Conservation (phyloP, 257 asterid species). For the Solanum chmielewskii region DNA sequence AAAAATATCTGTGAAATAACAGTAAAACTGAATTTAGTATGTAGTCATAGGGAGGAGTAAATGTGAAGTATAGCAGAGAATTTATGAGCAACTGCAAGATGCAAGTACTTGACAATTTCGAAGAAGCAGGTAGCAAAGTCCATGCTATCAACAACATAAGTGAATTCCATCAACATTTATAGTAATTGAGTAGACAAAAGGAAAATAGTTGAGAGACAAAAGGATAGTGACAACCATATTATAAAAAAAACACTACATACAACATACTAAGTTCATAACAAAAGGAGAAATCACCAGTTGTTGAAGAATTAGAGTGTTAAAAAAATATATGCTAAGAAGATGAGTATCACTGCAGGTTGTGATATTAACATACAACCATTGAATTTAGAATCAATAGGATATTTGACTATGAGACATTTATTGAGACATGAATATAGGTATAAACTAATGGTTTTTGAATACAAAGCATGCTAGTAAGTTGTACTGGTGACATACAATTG, state of each 20-base stretch:
- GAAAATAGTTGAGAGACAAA: not conserved
- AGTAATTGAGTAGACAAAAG: not conserved
- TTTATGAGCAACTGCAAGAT: not conserved
- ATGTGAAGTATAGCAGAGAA: not conserved
- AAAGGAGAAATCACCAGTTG: not conserved
- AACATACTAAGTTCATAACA: not conserved
- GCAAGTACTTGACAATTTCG: not conserved
- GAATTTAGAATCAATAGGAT: not conserved
- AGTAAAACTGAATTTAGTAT: not conserved
- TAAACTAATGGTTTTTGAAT: no score
- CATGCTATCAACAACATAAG: not conserved
- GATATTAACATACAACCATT: not conserved
- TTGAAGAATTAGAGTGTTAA: not conserved
- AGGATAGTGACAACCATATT: not conserved
- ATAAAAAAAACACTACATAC: no score
- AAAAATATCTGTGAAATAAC: no score
- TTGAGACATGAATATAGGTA: not conserved
- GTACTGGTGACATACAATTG: no score
- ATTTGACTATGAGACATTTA: not conserved
- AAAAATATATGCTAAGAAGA: not conserved
- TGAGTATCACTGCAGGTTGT: not conserved
- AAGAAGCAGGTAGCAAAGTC: not conserved
- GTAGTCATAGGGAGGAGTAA: not conserved
- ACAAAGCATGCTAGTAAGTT: no score
- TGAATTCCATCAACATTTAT: not conserved